phyloP scores from a whole-genome alignment of 768 basidiomycete genomes.

The Trametes elegans region DNA sequence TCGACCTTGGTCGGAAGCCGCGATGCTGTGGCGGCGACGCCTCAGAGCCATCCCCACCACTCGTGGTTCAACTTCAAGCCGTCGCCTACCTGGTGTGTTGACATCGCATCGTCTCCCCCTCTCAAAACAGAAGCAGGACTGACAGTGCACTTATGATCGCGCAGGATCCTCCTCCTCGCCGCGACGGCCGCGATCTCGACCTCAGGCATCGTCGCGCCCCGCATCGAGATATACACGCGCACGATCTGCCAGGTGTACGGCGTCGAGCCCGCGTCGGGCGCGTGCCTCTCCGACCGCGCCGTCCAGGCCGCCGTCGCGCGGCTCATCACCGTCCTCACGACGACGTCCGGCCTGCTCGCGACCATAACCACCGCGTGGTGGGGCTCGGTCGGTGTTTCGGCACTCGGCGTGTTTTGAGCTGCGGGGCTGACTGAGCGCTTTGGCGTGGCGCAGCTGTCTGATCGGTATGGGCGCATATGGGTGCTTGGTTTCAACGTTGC shows the following conservation, averaged over 20 bases:
- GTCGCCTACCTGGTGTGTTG: slow-evolving; percentile 11
- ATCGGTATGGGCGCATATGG: slow-evolving; percentile 70
- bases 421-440: not conserved
- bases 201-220: slow-evolving; percentile 62
- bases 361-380: slow-evolving; percentile 85
- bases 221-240: slow-evolving; percentile 70
- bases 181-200: slow-evolving; percentile 56
- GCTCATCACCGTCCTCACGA: slow-evolving; percentile 57
- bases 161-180: slow-evolving; percentile 56
- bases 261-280: not conserved
- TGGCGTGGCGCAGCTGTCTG: slow-evolving; percentile 53
- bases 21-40: not conserved
- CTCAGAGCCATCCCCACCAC: not conserved
- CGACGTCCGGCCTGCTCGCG: slow-evolving; percentile 62
- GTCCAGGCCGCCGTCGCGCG: slow-evolving; percentile 73
- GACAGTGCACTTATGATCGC: too few species aligned
- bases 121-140: too few species aligned
- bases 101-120: too few species aligned
- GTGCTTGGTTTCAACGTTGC: slow-evolving; percentile 58
- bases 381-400: slow-evolving; percentile 55
- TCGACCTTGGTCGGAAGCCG: too few species aligned
- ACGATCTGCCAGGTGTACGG: slow-evolving; percentile 66
- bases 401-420: not conserved
- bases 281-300: slow-evolving; percentile 65
- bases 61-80: slow-evolving; percentile 7